Evolutionary conservation across 2,329 filamentous ascomycete species (phyloP), one percentile per base, ranked within the genome.

Genomic region (Orbilia oligospora): DNA sequence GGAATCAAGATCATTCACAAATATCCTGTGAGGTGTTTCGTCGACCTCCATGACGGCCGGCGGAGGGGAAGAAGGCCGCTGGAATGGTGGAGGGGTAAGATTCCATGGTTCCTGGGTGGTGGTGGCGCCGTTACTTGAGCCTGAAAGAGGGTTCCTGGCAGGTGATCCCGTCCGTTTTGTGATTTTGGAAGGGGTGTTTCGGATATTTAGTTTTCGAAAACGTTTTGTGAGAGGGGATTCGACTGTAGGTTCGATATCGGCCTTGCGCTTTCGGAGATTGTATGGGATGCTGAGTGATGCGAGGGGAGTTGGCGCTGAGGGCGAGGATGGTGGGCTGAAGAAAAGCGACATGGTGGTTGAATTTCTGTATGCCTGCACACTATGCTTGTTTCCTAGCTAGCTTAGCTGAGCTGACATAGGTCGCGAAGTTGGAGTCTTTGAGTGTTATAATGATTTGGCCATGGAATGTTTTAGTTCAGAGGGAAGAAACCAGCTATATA

Each of bases 1-100:
- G 81, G 92, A 92, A 83, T 97, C 94, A 9, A 99, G 87, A 84
- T 97, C 91, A 86, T 94, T 91, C 81, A 99, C 94, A 87, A 96
- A 97, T 77, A 97, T 72, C 55, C 46, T 72, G 90, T 83, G 92
- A 93, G 86, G 97, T 88, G 82, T 92, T 92, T 36, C 92, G 82
- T 75, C 71, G n/a, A 72, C 36, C 14, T 80, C 71, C 71, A 72
- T 75, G 3, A 65, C 68, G 20, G 73, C 73, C 20, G 71, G 71
- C 0, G 68, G 77, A 14, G 77, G 77, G 5, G 68, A 76, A 14
- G 68, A 61, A 5, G 71, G 71, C 9, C 71, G 66, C 20, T 65
- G 71, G 72, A 76, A 70, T 4, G 71, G 56, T 22, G 77, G 77
- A 91, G 85, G 97, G 91, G 85, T 98, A 94, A 78, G 98, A 84